Conservation (phyloP, 148 eudicot genomes). For the Chenopodium quinoa region DNA sequence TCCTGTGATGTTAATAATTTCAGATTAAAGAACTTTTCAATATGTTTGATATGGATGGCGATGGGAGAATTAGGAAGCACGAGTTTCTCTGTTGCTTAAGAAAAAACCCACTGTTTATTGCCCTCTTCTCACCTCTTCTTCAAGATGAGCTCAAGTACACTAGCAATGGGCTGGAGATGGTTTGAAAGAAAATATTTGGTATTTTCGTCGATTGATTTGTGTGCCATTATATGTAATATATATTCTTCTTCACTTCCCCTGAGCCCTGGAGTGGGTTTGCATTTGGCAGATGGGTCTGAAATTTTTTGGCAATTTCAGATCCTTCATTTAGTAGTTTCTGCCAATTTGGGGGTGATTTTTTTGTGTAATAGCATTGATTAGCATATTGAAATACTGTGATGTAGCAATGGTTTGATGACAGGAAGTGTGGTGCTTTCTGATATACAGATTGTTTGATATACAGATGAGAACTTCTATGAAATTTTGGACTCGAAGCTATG, state of each 20-base stretch:
- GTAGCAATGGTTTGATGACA: background rate
- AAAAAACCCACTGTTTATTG: slow-evolving; percentile 32
- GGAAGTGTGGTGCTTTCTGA: background rate
- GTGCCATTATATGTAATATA: background rate
- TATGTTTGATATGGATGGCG: slow-evolving; percentile 33
- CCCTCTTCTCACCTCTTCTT: slow-evolving; percentile 29
- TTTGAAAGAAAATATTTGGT: slow-evolving; percentile 6
- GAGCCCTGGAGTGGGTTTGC: slow-evolving; percentile 8
- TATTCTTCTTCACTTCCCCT: background rate
- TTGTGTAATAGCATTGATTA: slow-evolving; percentile 16
- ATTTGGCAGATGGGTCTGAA: slow-evolving; percentile 15
- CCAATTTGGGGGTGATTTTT: background rate
- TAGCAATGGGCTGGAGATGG: slow-evolving; percentile 27
- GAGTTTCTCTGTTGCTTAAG: slow-evolving; percentile 27
- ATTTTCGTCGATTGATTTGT: background rate
- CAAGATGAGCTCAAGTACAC: slow-evolving; percentile 21
- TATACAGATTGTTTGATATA: background rate
- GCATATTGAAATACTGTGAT: slow-evolving; percentile 7
- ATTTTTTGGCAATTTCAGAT: slow-evolving; percentile 21
- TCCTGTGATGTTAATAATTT: background rate
- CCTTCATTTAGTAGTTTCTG: slow-evolving; percentile 20
- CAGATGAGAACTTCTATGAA: background rate
- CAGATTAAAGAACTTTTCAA: slow-evolving; percentile 25
- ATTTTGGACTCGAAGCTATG: background rate
- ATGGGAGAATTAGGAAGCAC: slow-evolving; percentile 27